Base-by-base conservation (phyloP, 345 rosid genomes). In the Citropsis articulata region DNA sequence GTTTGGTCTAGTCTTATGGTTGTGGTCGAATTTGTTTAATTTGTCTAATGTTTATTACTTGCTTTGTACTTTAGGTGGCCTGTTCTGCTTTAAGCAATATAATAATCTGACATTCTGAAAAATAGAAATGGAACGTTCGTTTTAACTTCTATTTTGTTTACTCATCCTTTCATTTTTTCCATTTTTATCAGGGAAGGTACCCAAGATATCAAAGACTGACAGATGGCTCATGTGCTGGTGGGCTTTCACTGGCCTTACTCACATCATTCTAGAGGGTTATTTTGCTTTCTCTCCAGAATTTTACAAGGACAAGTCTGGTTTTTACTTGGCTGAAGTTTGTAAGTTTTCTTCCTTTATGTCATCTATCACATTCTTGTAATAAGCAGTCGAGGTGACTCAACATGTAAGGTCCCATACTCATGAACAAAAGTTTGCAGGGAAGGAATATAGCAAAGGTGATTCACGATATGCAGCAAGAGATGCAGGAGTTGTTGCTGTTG, bases 391-490 rank as follows among this genome's bases (percentile, higher is more conserved):
- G 69, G n/a, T 9, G 69, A 13, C 25, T 55, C 12, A 2, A 73
- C 31, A 33, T 63, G 5, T 50, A 12, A 21, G 18, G 8, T 45
- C 69, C 62, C 22, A 45, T 50, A 69, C 72, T 74, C 56, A 69
- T 64, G 6, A 38, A 77, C 22, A 48, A 53, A 30, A 75, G 25
- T 35, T 80, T 66, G 21, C 89, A 96, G 98, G 98, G 98, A 96
- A 94, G 86, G 97, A 96, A 74, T 95, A 95, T 79, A 92, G 98
- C 85, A 95, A 95, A 92, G 98, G 98, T 62, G 99, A 95, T 84
- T 95, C 98, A 1, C 88, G 99, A 82, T 95, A 95, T 77, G 99
- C 78, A 5, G 94, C 85, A 1, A 89, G 97, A 78, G 99, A 95
- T 76, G 79, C 97, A 9, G 91, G 87, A 3, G 69, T 94, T 42